phyloP scores from a whole-genome alignment of 345 rosid genomes.

The Capsella bursapastoris region DNA sequence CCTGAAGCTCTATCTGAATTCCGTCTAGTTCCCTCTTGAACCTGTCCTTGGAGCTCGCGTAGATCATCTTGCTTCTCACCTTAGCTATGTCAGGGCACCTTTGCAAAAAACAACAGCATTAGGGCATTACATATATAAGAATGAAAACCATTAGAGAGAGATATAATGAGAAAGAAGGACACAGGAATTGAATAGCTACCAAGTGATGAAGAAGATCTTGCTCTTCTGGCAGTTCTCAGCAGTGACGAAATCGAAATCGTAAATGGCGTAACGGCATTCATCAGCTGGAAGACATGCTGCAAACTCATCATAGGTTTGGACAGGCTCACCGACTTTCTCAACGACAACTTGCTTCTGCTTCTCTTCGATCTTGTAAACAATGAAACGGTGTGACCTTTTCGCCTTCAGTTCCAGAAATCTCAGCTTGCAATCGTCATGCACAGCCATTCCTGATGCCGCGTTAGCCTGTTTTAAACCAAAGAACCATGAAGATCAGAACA shows the following conservation, averaged over 20 bases:
- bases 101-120: not conserved
- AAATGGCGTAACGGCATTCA: constrained; percentile 78
- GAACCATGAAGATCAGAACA: not conserved
- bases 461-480: constrained; percentile 51
- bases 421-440: constrained; percentile 68
- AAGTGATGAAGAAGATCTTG: constrained; percentile 79
- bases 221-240: constrained; percentile 90
- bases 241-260: constrained; percentile 67
- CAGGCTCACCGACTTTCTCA: constrained; percentile 60
- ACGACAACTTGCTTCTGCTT: constrained; percentile 58
- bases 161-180: not conserved
- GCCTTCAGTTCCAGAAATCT: constrained; percentile 70
- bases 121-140: no score
- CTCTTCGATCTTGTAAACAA: constrained; percentile 73
- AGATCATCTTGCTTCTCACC: constrained; percentile 44
- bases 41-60: constrained; percentile 49
- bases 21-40: constrained; percentile 49
- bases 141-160: not conserved
- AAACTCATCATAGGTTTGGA: constrained; percentile 58
- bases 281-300: constrained; percentile 55
- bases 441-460: constrained; percentile 72
- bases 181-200: constrained; percentile 43
- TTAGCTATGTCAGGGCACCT: constrained; percentile 38
- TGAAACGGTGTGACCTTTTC: constrained; percentile 65
- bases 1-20: constrained; percentile 61